Conservation (phyloP, 495 filamentous ascomycete species). For the Beverwykella pulmonaria region DNA sequence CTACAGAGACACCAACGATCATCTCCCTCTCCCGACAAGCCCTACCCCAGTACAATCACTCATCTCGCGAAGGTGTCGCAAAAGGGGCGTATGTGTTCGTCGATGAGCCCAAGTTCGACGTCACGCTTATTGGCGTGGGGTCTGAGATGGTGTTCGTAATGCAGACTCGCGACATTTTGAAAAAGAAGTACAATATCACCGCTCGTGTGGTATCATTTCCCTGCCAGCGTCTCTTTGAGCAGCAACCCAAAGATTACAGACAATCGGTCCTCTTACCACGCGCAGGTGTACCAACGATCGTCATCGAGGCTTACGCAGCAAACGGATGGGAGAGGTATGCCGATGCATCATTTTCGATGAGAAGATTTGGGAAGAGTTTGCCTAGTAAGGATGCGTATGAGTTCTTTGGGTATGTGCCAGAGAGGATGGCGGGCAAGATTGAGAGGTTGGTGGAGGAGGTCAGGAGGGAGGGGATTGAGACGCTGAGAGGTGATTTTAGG, state of each 20-base stretch:
- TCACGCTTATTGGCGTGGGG: conserved; percentile 55
- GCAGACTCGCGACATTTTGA: conserved; percentile 45
- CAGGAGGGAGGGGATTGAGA: too few species aligned
- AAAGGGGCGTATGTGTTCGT: conserved; percentile 55
- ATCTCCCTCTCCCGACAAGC: conserved; percentile 55
- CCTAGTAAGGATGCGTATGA: conserved; percentile 57
- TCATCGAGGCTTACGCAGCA: conserved; percentile 58
- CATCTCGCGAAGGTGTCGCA: conserved; percentile 49
- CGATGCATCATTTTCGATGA: conserved; percentile 55
- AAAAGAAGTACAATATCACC: conserved; percentile 45
- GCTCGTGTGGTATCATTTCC: conserved; percentile 60
- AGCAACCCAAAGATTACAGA: conserved; percentile 55
- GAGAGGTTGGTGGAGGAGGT: too few species aligned
- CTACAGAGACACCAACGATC: conserved; percentile 52
- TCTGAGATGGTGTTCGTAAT: conserved; percentile 54
- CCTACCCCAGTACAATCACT: conserved; percentile 49
- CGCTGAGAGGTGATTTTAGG: too few species aligned
- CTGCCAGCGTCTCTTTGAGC: conserved; percentile 57
- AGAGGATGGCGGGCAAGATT: too few species aligned
- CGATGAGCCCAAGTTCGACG: conserved; percentile 45
- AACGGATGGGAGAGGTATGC: conserved; percentile 65
- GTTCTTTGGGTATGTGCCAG: too few species aligned
- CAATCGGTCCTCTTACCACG: too few species aligned
- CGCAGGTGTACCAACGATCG: conserved; percentile 51
- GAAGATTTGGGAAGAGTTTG: conserved; percentile 54